Percentiles rank a stretch among this genome's conserved stretches.
phyloP scores from a whole-genome alignment of 176 grass and related monocot species.

The Rhipidocladum racemiflorum region DNA sequence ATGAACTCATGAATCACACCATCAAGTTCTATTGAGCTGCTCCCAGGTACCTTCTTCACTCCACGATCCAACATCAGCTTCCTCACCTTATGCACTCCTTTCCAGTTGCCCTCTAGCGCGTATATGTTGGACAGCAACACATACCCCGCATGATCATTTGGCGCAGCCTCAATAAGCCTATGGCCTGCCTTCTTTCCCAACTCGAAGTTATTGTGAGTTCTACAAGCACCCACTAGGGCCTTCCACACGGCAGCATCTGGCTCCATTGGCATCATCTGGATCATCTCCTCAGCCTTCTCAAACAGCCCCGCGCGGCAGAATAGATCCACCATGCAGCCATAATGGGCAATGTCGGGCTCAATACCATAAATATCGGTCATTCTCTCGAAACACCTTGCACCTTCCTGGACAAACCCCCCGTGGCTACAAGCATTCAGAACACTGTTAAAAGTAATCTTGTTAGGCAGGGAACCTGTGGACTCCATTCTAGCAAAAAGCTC shows the following conservation, averaged over 20 bases:
- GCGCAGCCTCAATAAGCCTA: conserved; percentile 53
- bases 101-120: conserved; percentile 61
- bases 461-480: conserved; percentile 36
- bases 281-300: conserved; percentile 50
- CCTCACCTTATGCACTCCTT: conserved; percentile 52
- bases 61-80: conserved; percentile 54
- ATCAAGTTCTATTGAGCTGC: conserved; percentile 61
- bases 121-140: conserved; percentile 75
- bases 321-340: conserved; percentile 73
- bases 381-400: conserved; percentile 38
- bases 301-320: conserved; percentile 55
- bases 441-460: conserved; percentile 55
- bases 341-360: conserved; percentile 60
- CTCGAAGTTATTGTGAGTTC: conserved; percentile 52
- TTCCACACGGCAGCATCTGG: conserved; percentile 66
- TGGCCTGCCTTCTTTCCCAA: conserved; percentile 55
- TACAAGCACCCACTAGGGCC: conserved; percentile 58
- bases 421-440: conserved; percentile 70
- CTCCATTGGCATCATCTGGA: conserved; percentile 49
- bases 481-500: conserved; percentile 55
- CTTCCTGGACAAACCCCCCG: conserved; percentile 45
- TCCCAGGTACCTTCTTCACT: conserved; percentile 58
- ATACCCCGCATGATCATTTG: conserved; percentile 54
- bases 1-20: conserved; percentile 68
- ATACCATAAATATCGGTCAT: conserved; percentile 43